Base-by-base conservation (phyloP, 768 basidiomycete genomes). In the Amanita brunnescens region DNA sequence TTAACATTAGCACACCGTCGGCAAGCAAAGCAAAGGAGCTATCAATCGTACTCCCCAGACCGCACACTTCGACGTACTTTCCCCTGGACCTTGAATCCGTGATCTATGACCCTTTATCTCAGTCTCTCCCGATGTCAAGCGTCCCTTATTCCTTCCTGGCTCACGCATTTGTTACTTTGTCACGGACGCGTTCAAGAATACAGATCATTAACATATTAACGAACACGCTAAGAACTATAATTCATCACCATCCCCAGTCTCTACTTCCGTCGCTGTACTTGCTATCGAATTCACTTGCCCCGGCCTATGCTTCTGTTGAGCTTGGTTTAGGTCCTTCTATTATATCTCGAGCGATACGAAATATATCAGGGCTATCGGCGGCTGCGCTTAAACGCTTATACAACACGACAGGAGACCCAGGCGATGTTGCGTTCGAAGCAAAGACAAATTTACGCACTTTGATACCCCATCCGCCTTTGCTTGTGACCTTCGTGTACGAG, bases 361-460 rank as follows among this genome's bases (percentile, higher is more conserved):
- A 81, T 54, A 76, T 86, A 29, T 89, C 86, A 13, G 86, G 87
- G 18, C 67, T 87, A 26, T 75, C 78, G 5, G 58, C 73, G 16
- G 64, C 72, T 6, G 75, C 83, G 10, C 74, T 85, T 41, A 81
- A 71, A 64, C 76, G 70, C 51, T 64, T 91, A 12, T 88, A 89
- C 63, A 85, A 82, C 55, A 68, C 76, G 39, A 79, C 72, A 30
- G 93, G 93, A 3, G 93, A 96, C 65, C 77, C 81, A 21, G 93
- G 93, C 0, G 90, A 93, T 61, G 89, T 93, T 6, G 93, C 93
- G 1, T 91, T 82, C 58, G 78, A 80, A 52, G 90, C 91, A 8
- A 91, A 86, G 62, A 80, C 81, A 3, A 87, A 78, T 52, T 65
- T 89, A 18, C 76, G 87, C 38, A 87, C 87, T 3, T 72, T 92